These are phyloP conservation scores for Penicillium paxilli DNA, from an alignment of 495 filamentous ascomycete genomes.

Conservation along the genomic window DNA sequence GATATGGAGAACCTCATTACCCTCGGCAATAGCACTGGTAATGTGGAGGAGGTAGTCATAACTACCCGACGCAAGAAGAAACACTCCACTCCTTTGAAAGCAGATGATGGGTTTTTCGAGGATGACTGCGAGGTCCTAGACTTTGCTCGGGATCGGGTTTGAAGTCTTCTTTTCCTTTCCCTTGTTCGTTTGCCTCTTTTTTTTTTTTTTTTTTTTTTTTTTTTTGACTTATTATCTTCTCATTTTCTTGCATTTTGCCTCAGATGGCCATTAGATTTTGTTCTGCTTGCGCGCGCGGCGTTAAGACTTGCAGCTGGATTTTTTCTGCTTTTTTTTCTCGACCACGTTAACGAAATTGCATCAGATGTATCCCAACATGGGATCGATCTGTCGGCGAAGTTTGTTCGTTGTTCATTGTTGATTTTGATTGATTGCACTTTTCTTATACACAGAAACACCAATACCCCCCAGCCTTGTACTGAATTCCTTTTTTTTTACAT, in stretches of 20 bases:
- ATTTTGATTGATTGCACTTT: conserved; percentile 3
- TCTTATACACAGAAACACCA: conserved; percentile 22
- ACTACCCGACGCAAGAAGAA: conserved; percentile 71
- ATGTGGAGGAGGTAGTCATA: conserved; percentile 75
- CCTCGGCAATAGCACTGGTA: conserved; percentile 60
- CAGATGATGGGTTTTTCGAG: conserved; percentile 87
- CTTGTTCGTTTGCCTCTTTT: neutral
- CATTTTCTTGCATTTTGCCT: conserved; percentile 6
- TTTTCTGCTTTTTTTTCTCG: conserved; percentile 1
- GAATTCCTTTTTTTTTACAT: conserved; percentile 9
- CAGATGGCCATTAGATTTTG: conserved; percentile 21
- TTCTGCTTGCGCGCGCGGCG: conserved; percentile 15
- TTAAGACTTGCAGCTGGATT: conserved; percentile 11
- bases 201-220: conserved; percentile 1
- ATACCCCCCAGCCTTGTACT: conserved; percentile 21
- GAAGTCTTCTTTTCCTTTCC: conserved; percentile 21
- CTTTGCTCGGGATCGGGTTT: conserved; percentile 84
- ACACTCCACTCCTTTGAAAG: conserved; percentile 41
- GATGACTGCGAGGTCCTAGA: conserved; percentile 92
- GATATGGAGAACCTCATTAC: conserved; percentile 55
- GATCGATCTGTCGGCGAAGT: conserved; percentile 1
- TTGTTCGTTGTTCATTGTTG: conserved; percentile 6
- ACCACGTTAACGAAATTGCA: conserved; percentile 22
- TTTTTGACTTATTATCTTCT: neutral
- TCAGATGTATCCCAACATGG: conserved; percentile 13